Evolutionary conservation across 2,329 filamentous ascomycete species (phyloP).

Genomic region (Pochonia chlamydosporia): DNA sequence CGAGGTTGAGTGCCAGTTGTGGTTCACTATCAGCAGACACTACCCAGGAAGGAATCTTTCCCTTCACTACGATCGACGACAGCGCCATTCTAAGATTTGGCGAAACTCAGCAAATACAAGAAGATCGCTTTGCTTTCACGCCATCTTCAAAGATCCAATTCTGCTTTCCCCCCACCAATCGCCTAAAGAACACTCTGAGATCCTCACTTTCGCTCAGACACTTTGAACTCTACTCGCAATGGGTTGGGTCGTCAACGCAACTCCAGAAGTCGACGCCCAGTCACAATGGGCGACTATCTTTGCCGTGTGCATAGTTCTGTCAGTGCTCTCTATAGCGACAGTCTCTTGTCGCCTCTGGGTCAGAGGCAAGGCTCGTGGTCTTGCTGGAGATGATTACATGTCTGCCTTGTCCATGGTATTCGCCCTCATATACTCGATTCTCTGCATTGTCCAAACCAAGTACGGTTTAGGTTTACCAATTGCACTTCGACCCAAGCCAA

Average conservation of each 20-base stretch:
- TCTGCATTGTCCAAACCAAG: conserved; percentile 47
- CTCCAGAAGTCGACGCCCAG: conserved; percentile 36
- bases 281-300: conserved; percentile 45
- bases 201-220: too few relatives aligned
- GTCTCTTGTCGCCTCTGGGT: conserved; percentile 38
- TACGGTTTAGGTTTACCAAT: conserved; percentile 47
- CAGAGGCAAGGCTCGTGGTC: conserved; percentile 33
- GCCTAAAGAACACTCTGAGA: too few relatives aligned
- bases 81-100: too few relatives aligned
- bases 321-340: conserved; percentile 33
- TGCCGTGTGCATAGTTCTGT: conserved; percentile 39
- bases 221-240: conserved; percentile 26
- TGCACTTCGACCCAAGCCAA: conserved; percentile 33
- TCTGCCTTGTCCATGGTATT: conserved; percentile 35
- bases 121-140: too few relatives aligned
- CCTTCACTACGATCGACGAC: too few relatives aligned
- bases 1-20: not conserved
- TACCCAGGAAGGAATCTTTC: too few relatives aligned
- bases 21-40: too few relatives aligned
- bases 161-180: too few relatives aligned
- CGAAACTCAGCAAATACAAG: too few relatives aligned
- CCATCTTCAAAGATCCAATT: too few relatives aligned
- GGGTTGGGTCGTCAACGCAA: conserved; percentile 46
- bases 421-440: conserved; percentile 40
- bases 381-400: conserved; percentile 43